Base-by-base conservation (phyloP, 257 asterid genomes). In the Fraxinus cuspidata region DNA sequence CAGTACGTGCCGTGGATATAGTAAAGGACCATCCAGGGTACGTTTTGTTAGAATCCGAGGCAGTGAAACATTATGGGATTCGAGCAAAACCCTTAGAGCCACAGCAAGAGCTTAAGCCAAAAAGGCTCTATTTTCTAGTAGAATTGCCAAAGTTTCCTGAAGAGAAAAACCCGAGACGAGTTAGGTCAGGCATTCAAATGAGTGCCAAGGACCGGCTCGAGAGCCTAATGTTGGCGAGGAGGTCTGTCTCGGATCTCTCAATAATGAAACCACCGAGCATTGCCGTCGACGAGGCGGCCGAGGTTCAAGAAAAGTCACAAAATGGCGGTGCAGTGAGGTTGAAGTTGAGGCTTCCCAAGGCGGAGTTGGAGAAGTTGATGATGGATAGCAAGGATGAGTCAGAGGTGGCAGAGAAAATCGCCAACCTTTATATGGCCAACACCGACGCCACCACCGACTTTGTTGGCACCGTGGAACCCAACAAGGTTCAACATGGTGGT, bases 121-220 rank as follows among this genome's bases (percentile, higher is more conserved):
- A 87, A 29, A 74, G 92, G 79, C 94, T 94, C 64, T 94, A 94
- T 69, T 94, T 94, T 74, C 88, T 94, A 0, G 96, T 94, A 1
- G 95, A 92, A 76, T 72, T 94, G 76, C 97, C 97, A 0, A 90
- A 89, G 42, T 76, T 85, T 28, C 91, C 92, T 0, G 86, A 89
- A 18, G 89, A 88, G 44, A 86, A 66, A 35, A 68, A 28, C 13
- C 79, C 97, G 4, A 67, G 98, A 82, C 86, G 97, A 70, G 97
- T 92, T 5, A 80, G 97, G 3, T 94, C 99, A 34, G 98, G 92
- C 65, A 92, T 94, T 81, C 96, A 94, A 6, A 94, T 94, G 99
- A 86, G 89, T 84, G 98, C 99, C 2, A 92, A 94, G 83, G 99
- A 94, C 70, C 84, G 98, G 72, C 98, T 94, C 31, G 99, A 94